Evolutionary conservation across 2,329 filamentous ascomycete genomes (phyloP).

Genomic region (Zasmidium citrigriseum): DNA sequence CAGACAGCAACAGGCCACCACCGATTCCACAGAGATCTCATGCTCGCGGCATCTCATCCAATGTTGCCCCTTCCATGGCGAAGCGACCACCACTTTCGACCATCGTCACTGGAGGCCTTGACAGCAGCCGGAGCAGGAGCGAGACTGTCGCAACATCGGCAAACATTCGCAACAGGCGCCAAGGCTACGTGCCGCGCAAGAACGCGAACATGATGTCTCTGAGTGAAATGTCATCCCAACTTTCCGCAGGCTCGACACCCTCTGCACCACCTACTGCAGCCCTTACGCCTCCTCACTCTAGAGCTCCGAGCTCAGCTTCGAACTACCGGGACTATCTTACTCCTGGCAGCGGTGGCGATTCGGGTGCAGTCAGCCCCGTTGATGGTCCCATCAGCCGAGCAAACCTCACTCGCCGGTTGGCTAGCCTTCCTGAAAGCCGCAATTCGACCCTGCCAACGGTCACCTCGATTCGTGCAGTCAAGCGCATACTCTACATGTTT

Average conservation of each 20-base stretch:
- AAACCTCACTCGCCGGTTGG: slow-evolving; percentile 23
- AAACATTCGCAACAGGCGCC: slow-evolving; percentile 57
- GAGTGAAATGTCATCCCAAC: slow-evolving; percentile 24
- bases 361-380: slow-evolving; percentile 34
- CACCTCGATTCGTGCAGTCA: slow-evolving; percentile 27
- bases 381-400: slow-evolving; percentile 27
- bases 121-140: slow-evolving; percentile 65
- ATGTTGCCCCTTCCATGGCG: slow-evolving; percentile 39
- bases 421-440: slow-evolving; percentile 30
- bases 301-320: slow-evolving; percentile 33
- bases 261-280: slow-evolving; percentile 49
- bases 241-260: slow-evolving; percentile 15
- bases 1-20: slow-evolving; percentile 56
- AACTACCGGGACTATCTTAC: slow-evolving; percentile 26
- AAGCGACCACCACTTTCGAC: slow-evolving; percentile 71
- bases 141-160: slow-evolving; percentile 55
- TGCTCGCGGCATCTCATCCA: slow-evolving; percentile 57
- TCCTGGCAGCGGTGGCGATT: slow-evolving; percentile 32
- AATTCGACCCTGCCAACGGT: slow-evolving; percentile 26
- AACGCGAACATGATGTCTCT: slow-evolving; percentile 42
- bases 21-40: slow-evolving; percentile 81
- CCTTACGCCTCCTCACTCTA: slow-evolving; percentile 34
- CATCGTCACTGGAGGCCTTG: slow-evolving; percentile 63
- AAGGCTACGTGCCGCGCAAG: slow-evolving; percentile 62
- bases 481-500: slow-evolving; percentile 31